A percentile compares a stretch with the other conserved stretches of the same genome.
phyloP scores from a whole-genome alignment of 495 filamentous ascomycete species.

The Cenococcum geophilum region DNA sequence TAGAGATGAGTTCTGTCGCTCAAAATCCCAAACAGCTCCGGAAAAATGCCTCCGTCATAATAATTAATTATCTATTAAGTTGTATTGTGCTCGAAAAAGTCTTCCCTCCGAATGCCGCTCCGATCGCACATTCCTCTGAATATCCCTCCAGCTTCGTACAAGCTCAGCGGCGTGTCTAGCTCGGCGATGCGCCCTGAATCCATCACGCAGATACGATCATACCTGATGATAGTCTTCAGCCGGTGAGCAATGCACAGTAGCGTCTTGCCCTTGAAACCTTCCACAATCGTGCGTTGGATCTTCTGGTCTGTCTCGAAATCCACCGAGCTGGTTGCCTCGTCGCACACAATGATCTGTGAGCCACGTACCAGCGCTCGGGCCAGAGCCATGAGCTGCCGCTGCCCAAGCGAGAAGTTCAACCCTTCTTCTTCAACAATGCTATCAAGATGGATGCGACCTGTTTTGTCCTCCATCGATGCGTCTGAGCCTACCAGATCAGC shows the following conservation, averaged over 20 bases:
- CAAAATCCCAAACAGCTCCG: not conserved
- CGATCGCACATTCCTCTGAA: conserved; percentile 91
- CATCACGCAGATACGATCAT: conserved; percentile 96
- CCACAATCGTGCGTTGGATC: conserved; percentile 86
- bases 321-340: conserved; percentile 88
- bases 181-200: conserved; percentile 80
- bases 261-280: conserved; percentile 82
- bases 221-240: conserved; percentile 83
- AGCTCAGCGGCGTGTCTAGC: conserved; percentile 63
- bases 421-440: conserved; percentile 86
- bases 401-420: conserved; percentile 91
- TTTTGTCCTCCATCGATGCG: conserved; percentile 41
- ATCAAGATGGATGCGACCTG: conserved; percentile 72
- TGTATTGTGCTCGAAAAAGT: conserved; percentile 46
- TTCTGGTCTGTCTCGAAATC: conserved; percentile 96
- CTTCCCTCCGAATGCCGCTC: conserved; percentile 72
- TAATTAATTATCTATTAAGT: too few species aligned
- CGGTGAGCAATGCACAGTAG: conserved; percentile 93
- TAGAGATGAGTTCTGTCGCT: not conserved
- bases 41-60: too few species aligned
- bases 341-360: conserved; percentile 88
- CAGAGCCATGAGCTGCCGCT: conserved; percentile 91
- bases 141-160: conserved; percentile 66
- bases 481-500: conserved; percentile 65
- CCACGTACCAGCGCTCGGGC: conserved; percentile 82